Percentiles rank a stretch among this genome's conserved stretches.
phyloP scores from a whole-genome alignment of 495 filamentous ascomycete species.

The Ramalina intermedia region DNA sequence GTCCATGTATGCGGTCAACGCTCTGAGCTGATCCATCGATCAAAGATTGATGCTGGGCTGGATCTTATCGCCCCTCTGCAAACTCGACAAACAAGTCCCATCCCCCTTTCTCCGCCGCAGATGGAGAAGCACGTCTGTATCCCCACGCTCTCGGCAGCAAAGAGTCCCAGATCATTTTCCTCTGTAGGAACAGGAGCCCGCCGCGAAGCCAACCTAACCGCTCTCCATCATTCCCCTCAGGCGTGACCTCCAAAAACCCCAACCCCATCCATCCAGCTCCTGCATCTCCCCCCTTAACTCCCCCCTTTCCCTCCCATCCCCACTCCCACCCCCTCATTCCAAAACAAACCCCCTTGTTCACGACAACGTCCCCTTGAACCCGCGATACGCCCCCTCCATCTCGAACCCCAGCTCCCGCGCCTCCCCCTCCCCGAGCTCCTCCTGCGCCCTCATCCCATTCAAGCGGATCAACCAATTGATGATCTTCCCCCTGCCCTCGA shows the following conservation, averaged over 20 bases:
- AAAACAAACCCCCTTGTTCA: conserved; percentile 12
- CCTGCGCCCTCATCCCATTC: conserved; percentile 92
- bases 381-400: conserved; percentile 80
- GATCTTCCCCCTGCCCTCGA: conserved; percentile 89
- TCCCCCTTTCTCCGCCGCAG: too few species aligned
- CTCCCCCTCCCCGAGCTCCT: conserved; percentile 79
- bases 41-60: too few species aligned
- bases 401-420: conserved; percentile 75
- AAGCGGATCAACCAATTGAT: conserved; percentile 94
- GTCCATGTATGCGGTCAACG: too few species aligned
- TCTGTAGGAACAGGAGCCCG: too few species aligned
- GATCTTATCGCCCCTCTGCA: too few species aligned
- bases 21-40: too few species aligned
- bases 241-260: background rate
- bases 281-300: background rate
- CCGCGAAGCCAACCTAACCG: too few species aligned
- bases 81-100: too few species aligned
- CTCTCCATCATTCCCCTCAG: background rate
- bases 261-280: background rate
- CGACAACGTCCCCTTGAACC: conserved; percentile 64
- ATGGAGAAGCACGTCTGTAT: too few species aligned
- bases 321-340: background rate
- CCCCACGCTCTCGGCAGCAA: too few species aligned
- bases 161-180: too few species aligned
- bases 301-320: background rate